Percentiles rank a stretch among this genome's conserved stretches.
Evolutionary conservation across 139 green algal species (phyloP).

Genomic region (Desmodesmus armatus): DNA sequence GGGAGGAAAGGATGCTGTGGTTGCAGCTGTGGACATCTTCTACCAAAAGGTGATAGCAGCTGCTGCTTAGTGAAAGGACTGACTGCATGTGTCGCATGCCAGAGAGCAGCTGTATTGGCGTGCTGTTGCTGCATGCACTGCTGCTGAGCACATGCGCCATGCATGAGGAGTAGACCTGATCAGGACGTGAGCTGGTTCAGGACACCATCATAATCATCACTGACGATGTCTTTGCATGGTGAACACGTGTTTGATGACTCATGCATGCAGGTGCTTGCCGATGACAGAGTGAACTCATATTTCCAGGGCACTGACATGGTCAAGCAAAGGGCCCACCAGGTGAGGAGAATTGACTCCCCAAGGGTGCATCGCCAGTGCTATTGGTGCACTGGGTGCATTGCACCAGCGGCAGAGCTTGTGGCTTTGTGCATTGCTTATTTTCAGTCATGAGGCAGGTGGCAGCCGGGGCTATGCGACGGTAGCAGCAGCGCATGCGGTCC

Average conservation of each 20-base stretch:
- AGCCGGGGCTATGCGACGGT: background rate
- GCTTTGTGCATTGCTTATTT: background rate
- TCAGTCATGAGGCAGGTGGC: background rate
- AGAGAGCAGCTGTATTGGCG: background rate
- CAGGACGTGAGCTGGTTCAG: background rate
- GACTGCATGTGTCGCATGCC: background rate
- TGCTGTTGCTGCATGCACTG: background rate
- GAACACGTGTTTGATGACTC: background rate
- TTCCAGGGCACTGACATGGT: background rate
- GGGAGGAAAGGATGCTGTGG: background rate
- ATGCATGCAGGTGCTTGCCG: constrained; percentile 2
- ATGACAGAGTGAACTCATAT: background rate
- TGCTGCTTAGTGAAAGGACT: background rate
- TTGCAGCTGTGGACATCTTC: constrained; percentile 7
- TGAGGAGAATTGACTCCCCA: too few relatives aligned
- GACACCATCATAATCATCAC: background rate
- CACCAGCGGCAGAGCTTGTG: background rate
- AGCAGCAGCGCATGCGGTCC: background rate
- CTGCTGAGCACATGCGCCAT: background rate
- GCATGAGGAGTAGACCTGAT: too few relatives aligned
- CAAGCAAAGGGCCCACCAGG: too few relatives aligned
- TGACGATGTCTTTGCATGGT: background rate
- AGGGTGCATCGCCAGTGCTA: background rate
- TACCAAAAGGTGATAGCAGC: background rate
- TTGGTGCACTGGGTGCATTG: background rate